These are phyloP conservation scores for Xylaria sp. DNA, from an alignment of 2,329 filamentous ascomycete species.

Conservation along the genomic window DNA sequence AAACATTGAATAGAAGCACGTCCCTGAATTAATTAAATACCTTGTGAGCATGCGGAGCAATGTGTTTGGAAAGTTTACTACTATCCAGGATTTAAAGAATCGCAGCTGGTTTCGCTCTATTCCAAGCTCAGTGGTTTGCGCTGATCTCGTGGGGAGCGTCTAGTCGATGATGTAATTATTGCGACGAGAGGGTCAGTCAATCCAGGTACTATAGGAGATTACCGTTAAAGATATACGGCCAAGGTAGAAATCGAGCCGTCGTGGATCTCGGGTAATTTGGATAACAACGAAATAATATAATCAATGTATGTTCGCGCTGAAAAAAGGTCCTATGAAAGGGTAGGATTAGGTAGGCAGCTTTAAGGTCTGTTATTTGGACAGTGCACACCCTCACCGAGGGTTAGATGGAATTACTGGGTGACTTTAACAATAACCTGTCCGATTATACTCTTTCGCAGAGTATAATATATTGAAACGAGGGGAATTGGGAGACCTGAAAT, in stretches of 20 bases:
- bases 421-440: neutral
- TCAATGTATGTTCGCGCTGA: neutral
- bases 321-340: neutral
- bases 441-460: neutral
- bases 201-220: neutral
- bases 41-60: neutral
- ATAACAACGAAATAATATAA: neutral
- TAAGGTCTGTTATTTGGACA: too few relatives aligned
- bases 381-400: too few relatives aligned
- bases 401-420: neutral
- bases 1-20: neutral
- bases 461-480: neutral
- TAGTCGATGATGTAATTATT: constrained; percentile 31
- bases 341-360: neutral
- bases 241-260: neutral
- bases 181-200: neutral
- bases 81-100: neutral
- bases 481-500: neutral
- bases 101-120: neutral
- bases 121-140: neutral
- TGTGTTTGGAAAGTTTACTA: too few relatives aligned
- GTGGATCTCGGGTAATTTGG: neutral
- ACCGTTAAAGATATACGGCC: neutral
- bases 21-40: neutral
- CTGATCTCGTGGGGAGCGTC: neutral